A percentile compares a stretch with the other conserved stretches of the same genome.
These are phyloP conservation scores for Russula olivacea DNA, from an alignment of 768 basidiomycete genomes.

Conservation along the genomic window DNA sequence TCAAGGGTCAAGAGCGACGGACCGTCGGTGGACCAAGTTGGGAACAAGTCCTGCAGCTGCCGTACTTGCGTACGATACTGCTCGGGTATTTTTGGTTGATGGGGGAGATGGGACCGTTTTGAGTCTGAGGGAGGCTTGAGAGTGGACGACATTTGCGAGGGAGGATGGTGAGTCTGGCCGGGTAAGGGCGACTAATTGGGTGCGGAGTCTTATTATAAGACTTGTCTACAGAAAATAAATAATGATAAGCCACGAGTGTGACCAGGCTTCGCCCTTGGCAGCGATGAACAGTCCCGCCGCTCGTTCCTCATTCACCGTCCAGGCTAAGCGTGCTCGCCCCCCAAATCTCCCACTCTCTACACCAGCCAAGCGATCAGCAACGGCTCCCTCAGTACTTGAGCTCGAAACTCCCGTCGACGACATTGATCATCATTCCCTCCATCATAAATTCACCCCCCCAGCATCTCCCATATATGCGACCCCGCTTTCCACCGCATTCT, in stretches of 20 bases:
- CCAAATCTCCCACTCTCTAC: constrained; percentile 45
- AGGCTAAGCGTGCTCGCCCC: constrained; percentile 42
- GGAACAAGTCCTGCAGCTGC: constrained; percentile 67
- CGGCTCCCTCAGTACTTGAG: constrained; percentile 31
- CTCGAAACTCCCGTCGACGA: constrained; percentile 35
- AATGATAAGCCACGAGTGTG: background rate
- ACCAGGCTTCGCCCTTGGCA: no score
- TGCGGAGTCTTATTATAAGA: constrained; percentile 10
- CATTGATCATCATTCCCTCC: constrained; percentile 29
- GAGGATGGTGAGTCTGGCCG: background rate
- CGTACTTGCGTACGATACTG: constrained; percentile 51
- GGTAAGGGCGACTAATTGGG: background rate
- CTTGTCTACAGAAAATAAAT: background rate
- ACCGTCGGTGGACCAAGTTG: constrained; percentile 68
- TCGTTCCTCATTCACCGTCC: constrained; percentile 15
- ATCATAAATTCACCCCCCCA: constrained; percentile 30
- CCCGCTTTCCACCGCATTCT: constrained; percentile 27
- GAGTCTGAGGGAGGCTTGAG: constrained; percentile 31
- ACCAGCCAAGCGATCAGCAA: constrained; percentile 25
- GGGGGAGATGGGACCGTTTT: constrained; percentile 28
- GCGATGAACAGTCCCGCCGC: constrained; percentile 19
- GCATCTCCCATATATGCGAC: constrained; percentile 29
- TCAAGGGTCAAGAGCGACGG: constrained; percentile 18
- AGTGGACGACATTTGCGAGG: constrained; percentile 24
- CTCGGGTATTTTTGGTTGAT: constrained; percentile 27